A percentile compares a stretch with the other conserved stretches of the same genome.
Evolutionary conservation across 2,329 filamentous ascomycete genomes (phyloP).

Genomic region (Juglanconis oblonga): DNA sequence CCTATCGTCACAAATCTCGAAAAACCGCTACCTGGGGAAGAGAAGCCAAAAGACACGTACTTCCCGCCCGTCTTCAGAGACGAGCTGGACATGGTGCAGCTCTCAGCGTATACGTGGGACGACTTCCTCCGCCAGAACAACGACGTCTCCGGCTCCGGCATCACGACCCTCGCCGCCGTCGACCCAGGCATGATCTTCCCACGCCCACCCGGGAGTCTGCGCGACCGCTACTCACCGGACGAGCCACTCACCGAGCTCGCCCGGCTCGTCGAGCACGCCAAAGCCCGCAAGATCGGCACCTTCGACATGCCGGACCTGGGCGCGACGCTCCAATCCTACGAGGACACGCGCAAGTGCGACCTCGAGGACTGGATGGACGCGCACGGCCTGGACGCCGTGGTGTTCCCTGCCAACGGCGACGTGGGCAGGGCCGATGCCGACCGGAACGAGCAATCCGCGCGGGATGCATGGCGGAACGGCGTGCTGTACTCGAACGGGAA

Average conservation of each 20-base stretch:
- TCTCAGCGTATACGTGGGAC: conserved; percentile 51
- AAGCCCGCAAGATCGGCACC: conserved; percentile 20
- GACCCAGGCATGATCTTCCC: conserved; percentile 37
- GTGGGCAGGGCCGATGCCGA: conserved; percentile 48
- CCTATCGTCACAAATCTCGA: conserved; percentile 45
- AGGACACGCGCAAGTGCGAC: conserved; percentile 45
- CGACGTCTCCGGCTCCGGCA: conserved; percentile 28
- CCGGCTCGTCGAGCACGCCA: conserved; percentile 22
- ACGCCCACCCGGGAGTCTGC: conserved; percentile 20
- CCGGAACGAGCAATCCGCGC: conserved; percentile 26
- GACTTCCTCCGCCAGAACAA: conserved; percentile 43
- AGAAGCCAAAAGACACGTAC: background rate
- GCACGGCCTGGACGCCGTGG: conserved; percentile 40
- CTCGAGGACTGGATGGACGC: conserved; percentile 49
- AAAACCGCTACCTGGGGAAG: conserved; percentile 28
- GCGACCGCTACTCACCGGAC: background rate
- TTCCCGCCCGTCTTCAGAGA: conserved; percentile 36
- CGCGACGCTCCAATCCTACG: conserved; percentile 41
- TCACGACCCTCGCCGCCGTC: conserved; percentile 36
- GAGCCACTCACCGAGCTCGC: background rate
- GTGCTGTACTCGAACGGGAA: conserved; percentile 54
- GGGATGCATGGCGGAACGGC: conserved; percentile 44
- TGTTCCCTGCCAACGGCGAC: conserved; percentile 49
- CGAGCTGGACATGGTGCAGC: conserved; percentile 41
- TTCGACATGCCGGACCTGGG: conserved; percentile 40